Base-by-base conservation (phyloP, 208 protist species). In the Wallacemonas sp. region DNA sequence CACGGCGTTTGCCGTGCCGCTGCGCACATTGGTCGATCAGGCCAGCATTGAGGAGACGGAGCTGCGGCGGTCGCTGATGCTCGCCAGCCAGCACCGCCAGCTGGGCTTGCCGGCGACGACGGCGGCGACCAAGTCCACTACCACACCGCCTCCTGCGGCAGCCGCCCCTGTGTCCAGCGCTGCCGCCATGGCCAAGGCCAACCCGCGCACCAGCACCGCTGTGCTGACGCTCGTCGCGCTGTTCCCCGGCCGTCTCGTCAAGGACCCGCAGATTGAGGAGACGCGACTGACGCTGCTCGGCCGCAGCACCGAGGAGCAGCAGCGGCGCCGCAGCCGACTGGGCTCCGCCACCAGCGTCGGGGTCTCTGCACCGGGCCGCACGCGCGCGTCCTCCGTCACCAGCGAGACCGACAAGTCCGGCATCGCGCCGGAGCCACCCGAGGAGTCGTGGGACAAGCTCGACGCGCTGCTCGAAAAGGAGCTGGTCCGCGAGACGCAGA, bases 191-290 rank as follows among this genome's bases (percentile, higher is more conserved):
- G 20, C 36, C 18, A 49, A 29, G 5, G 22, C 11, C 36, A 59
- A 33, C 23, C 57, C 26, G 36, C 61, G 50, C 48, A 42, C 18
- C 25, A 22, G 41, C 10, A 44, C 61, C 28, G 44, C 29, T 8
- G 23, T 63, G 22, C 32, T 44, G 33, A 48, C 48, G 11, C 76
- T 84, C 23, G 69, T 81, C 26, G 84, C 87, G 14, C 46, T 93
- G 14, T 86, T 90, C 55, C 83, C 83, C 3, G 87, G 87, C 5
- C 71, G 74, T 41, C 68, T 86, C n/a, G 36, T 84, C 8, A 67
- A 44, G 1, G 75, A 81, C 59, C 79, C 79, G 10, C 61, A 68
- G 10, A 14, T 67, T 1, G 49, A 71, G 18, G 65, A 70, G 1
- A 22, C 33, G 1, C 59, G 57, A 20, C 1, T 45, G 42, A 67